Percentiles rank a stretch among this genome's conserved stretches.
Evolutionary conservation across 1,284 basidiomycete genomes (phyloP).

Genomic region (Ceratobasidium sp.): DNA sequence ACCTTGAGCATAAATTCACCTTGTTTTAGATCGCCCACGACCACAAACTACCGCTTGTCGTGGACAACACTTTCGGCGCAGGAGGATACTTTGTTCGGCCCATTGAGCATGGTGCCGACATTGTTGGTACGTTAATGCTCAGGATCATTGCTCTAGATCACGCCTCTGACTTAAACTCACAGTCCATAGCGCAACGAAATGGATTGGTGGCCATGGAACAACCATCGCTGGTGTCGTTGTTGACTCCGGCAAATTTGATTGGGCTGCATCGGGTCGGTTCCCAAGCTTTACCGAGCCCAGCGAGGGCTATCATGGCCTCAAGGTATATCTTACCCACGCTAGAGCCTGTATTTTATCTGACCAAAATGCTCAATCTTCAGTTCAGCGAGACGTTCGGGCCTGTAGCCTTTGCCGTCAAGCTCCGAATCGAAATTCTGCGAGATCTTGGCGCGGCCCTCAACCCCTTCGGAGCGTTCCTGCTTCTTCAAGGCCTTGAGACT

Average conservation of each 20-base stretch:
- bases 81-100: slow-evolving; percentile 83
- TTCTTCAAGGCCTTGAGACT: slow-evolving; percentile 91
- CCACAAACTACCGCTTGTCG: slow-evolving; percentile 81
- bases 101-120: slow-evolving; percentile 85
- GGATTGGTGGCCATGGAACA: slow-evolving; percentile 78
- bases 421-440: slow-evolving; percentile 81
- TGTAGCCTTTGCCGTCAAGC: slow-evolving; percentile 79
- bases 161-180: background rate
- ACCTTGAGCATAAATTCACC: background rate
- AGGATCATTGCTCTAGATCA: background rate
- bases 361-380: slow-evolving; percentile 58
- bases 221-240: slow-evolving; percentile 89
- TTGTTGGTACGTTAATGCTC: slow-evolving; percentile 67
- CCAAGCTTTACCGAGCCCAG: slow-evolving; percentile 86
- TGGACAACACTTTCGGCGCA: slow-evolving; percentile 93
- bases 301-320: slow-evolving; percentile 84
- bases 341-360: slow-evolving; percentile 26
- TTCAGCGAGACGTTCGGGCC: slow-evolving; percentile 83
- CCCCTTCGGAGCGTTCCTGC: slow-evolving; percentile 86
- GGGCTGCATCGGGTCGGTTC: slow-evolving; percentile 82
- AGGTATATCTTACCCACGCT: slow-evolving; percentile 53
- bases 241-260: slow-evolving; percentile 90
- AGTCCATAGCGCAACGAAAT: slow-evolving; percentile 91
- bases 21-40: slow-evolving; percentile 70
- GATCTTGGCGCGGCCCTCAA: slow-evolving; percentile 84